These are phyloP conservation scores for Rossbeevera mucosa DNA, from an alignment of 768 basidiomycete genomes.

Conservation along the genomic window DNA sequence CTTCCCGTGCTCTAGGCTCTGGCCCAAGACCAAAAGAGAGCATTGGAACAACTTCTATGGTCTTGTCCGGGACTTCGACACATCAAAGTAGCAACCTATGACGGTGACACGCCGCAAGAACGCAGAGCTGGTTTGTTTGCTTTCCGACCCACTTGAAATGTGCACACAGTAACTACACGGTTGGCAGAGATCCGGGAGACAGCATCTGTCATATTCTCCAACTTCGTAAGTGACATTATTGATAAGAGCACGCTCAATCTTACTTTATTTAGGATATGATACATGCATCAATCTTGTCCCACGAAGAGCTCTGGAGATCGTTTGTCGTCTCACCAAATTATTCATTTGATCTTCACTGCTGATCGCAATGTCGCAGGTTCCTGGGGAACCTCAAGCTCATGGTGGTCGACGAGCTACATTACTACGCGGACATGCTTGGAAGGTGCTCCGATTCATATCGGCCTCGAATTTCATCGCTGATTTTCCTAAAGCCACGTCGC, in stretches of 20 bases:
- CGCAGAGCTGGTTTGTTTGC: slow-evolving; percentile 49
- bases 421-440: slow-evolving; percentile 76
- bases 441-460: slow-evolving; percentile 41
- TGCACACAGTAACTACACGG: background rate
- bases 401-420: slow-evolving; percentile 84
- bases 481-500: slow-evolving; percentile 63
- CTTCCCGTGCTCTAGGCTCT: slow-evolving; percentile 52
- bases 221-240: slow-evolving; percentile 62
- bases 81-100: slow-evolving; percentile 70
- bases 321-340: slow-evolving; percentile 20
- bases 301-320: slow-evolving; percentile 82
- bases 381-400: slow-evolving; percentile 71
- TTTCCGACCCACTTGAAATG: background rate
- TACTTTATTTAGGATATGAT: slow-evolving; percentile 62
- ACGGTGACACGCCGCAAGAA: slow-evolving; percentile 82
- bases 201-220: slow-evolving; percentile 82
- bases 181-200: slow-evolving; percentile 60
- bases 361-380: slow-evolving; percentile 44
- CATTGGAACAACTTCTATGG: slow-evolving; percentile 62
- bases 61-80: slow-evolving; percentile 60
- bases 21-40: slow-evolving; percentile 80
- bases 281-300: slow-evolving; percentile 78
- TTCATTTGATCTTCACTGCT: background rate
- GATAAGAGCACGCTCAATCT: background rate
- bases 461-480: background rate